These are phyloP conservation scores for Psidium guajava DNA, from an alignment of 345 rosid species.

Conservation along the genomic window DNA sequence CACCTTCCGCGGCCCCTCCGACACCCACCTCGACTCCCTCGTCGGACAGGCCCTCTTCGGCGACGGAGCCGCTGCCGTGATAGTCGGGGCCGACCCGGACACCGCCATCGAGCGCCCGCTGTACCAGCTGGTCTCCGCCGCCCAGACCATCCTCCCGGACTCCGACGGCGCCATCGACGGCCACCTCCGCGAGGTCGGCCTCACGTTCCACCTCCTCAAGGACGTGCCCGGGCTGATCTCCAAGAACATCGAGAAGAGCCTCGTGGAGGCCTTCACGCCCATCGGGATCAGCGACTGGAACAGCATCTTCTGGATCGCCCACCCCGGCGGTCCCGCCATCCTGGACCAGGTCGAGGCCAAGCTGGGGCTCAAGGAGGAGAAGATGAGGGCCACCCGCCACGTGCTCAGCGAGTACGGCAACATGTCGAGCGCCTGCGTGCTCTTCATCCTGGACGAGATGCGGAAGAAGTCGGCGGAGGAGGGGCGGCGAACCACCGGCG, in stretches of 20 bases:
- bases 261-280: slow-evolving; percentile 56
- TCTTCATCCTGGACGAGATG: slow-evolving; percentile 75
- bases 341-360: slow-evolving; percentile 47
- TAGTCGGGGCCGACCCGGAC: slow-evolving; percentile 57
- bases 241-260: slow-evolving; percentile 54
- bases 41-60: slow-evolving; percentile 72
- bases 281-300: slow-evolving; percentile 72
- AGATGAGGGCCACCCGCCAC: slow-evolving; percentile 46
- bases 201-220: slow-evolving; percentile 51
- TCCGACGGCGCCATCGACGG: slow-evolving; percentile 66
- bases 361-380: slow-evolving; percentile 37
- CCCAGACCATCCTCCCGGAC: slow-evolving; percentile 66
- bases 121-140: slow-evolving; percentile 50
- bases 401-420: slow-evolving; percentile 64
- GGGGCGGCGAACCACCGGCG: slow-evolving; percentile 55
- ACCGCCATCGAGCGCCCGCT: slow-evolving; percentile 36
- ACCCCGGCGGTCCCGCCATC: slow-evolving; percentile 75
- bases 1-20: slow-evolving; percentile 74
- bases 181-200: slow-evolving; percentile 65
- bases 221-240: slow-evolving; percentile 66
- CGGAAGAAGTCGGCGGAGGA: slow-evolving; percentile 43
- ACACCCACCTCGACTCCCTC: slow-evolving; percentile 51
- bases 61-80: slow-evolving; percentile 60
- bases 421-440: slow-evolving; percentile 77
- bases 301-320: slow-evolving; percentile 71